Evolutionary conservation across 208 protist genomes (phyloP).

Genomic region (Trypanosoma lewisi): DNA sequence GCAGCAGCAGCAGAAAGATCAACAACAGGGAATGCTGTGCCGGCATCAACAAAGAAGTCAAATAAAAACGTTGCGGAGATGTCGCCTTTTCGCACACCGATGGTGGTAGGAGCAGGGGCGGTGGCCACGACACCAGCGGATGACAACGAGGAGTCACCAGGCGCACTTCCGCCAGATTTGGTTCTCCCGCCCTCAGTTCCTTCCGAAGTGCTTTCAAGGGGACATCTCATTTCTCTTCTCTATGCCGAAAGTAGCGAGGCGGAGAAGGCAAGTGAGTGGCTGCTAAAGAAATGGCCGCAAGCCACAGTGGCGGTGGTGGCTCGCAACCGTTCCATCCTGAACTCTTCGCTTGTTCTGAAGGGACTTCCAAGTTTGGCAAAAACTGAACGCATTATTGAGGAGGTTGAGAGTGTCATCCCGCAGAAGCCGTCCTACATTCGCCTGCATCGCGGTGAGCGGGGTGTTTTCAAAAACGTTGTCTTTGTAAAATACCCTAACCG

Average conservation of each 20-base stretch:
- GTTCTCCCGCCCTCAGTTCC: slow-evolving; percentile 40
- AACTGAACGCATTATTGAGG: slow-evolving; percentile 59
- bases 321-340: slow-evolving; percentile 58
- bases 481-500: slow-evolving; percentile 90
- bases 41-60: slow-evolving; percentile 5
- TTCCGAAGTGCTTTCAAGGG: slow-evolving; percentile 28
- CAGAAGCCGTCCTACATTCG: slow-evolving; percentile 80
- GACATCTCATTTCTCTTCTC: slow-evolving; percentile 60
- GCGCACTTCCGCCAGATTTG: slow-evolving; percentile 36
- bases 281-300: slow-evolving; percentile 64
- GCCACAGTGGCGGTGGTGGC: slow-evolving; percentile 42
- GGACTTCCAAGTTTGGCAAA: slow-evolving; percentile 70
- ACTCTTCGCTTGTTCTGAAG: slow-evolving; percentile 79
- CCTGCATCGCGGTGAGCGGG: slow-evolving; percentile 74
- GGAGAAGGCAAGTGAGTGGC: slow-evolving; percentile 46
- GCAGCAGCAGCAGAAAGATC: neutral
- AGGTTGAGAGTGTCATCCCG: slow-evolving; percentile 47
- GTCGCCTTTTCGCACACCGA: slow-evolving; percentile 28
- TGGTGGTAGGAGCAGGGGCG: neutral
- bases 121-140: neutral
- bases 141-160: slow-evolving; percentile 27
- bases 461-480: slow-evolving; percentile 79
- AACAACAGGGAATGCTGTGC: neutral
- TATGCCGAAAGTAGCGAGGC: slow-evolving; percentile 76
- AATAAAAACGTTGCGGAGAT: neutral